Evolutionary conservation across 2,329 filamentous ascomycete genomes (phyloP).

Genomic region (Aspergillaceae sp.): DNA sequence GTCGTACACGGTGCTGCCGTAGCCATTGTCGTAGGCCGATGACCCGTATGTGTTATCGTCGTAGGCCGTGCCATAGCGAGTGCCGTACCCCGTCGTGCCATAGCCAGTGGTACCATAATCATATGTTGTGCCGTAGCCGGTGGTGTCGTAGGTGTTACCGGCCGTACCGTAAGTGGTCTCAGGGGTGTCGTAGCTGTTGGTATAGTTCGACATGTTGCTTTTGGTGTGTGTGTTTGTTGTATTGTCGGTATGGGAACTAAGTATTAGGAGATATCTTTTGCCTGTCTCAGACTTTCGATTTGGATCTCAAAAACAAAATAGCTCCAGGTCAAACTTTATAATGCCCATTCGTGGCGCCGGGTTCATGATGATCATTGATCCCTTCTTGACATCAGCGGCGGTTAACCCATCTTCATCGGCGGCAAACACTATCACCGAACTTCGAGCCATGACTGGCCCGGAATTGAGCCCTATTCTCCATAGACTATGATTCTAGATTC

Average conservation of each 20-base stretch:
- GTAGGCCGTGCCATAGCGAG: constrained; percentile 10
- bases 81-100: constrained; percentile 13
- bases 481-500: not conserved
- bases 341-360: not conserved
- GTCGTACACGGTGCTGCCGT: constrained; percentile 19
- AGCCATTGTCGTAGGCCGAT: constrained; percentile 17
- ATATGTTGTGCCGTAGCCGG: constrained; percentile 7
- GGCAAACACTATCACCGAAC: not conserved
- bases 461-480: not conserved
- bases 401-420: not conserved
- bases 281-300: too few relatives aligned
- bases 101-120: constrained; percentile 18
- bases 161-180: constrained; percentile 5
- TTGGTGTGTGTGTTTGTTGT: not conserved
- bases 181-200: constrained; percentile 9
- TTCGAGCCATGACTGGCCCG: not conserved
- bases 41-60: constrained; percentile 14
- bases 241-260: not conserved
- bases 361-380: not conserved
- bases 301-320: too few relatives aligned
- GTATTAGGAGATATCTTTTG: too few relatives aligned
- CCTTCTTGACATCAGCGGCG: not conserved
- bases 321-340: not conserved
- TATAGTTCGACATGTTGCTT: constrained; percentile 5
- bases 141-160: constrained; percentile 9